Percentiles rank a stretch among this genome's conserved stretches.
These are phyloP conservation scores for Mucor racemosus DNA, from an alignment of 371 early-diverging fungal species.

Conservation along the genomic window DNA sequence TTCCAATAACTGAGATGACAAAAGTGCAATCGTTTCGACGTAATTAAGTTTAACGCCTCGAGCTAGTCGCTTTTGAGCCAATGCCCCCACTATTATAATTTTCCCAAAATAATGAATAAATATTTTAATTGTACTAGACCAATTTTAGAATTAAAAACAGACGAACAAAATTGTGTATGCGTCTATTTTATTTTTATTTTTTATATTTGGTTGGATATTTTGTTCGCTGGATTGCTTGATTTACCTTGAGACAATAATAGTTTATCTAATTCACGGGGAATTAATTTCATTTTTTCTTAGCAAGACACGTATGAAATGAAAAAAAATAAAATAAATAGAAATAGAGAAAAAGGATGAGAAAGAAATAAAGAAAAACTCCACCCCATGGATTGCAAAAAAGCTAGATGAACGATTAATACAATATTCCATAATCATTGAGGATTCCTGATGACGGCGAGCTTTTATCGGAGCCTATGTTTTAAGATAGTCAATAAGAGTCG, in stretches of 20 bases:
- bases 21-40: slow-evolving; percentile 85
- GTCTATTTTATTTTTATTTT: no score
- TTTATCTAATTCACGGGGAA: slow-evolving; percentile 93
- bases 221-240: neutral
- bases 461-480: slow-evolving; percentile 6
- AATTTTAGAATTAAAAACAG: neutral
- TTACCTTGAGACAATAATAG: slow-evolving; percentile 74
- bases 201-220: neutral
- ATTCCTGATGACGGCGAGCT: slow-evolving; percentile 8
- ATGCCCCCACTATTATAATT: slow-evolving; percentile 63
- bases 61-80: slow-evolving; percentile 90
- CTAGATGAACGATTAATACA: no score
- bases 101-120: slow-evolving; percentile 6
- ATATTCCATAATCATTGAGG: neutral
- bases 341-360: neutral
- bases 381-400: neutral
- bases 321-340: neutral
- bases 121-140: neutral
- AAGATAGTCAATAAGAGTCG: neutral
- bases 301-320: no score
- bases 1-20: slow-evolving; percentile 85
- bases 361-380: neutral
- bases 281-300: slow-evolving; percentile 58
- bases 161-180: neutral
- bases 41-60: slow-evolving; percentile 89